Evolutionary conservation across 176 grass and related monocot species (phyloP).

Genomic region (Oryza longistaminata): DNA sequence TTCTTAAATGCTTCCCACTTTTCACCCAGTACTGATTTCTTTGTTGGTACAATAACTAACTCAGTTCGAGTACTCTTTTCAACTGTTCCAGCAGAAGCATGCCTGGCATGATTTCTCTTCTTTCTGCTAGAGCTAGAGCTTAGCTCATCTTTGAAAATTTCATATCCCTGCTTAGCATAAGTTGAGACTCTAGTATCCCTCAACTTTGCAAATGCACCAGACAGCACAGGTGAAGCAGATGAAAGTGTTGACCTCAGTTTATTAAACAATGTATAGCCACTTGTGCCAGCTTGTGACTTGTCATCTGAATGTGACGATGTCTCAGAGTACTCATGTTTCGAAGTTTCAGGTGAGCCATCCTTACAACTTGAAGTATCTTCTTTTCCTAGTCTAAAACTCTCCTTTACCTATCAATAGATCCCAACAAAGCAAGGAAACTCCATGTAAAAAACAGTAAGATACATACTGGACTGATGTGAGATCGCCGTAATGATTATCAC

Average conservation of each 20-base stretch:
- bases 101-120: conserved; percentile 54
- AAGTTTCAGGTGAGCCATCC: conserved; percentile 41
- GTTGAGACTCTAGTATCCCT: conserved; percentile 61
- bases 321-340: conserved; percentile 37
- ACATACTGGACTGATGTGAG: background rate
- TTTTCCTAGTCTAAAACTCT: conserved; percentile 65
- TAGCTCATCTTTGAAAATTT: conserved; percentile 77
- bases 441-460: background rate
- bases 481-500: background rate
- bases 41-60: conserved; percentile 73
- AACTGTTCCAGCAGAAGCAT: conserved; percentile 47
- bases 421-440: conserved; percentile 23
- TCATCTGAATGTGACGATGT: conserved; percentile 41
- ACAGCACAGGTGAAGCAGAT: conserved; percentile 56
- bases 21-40: conserved; percentile 76
- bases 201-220: conserved; percentile 61
- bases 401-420: conserved; percentile 55
- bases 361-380: conserved; percentile 49
- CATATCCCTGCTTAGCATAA: conserved; percentile 69
- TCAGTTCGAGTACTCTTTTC: conserved; percentile 69
- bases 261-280: conserved; percentile 48
- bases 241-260: conserved; percentile 60
- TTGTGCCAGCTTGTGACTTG: conserved; percentile 29
- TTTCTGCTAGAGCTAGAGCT: conserved; percentile 58
- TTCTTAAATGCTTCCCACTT: conserved; percentile 92